A percentile compares a stretch with the other conserved stretches of the same genome.
phyloP scores from a whole-genome alignment of 768 basidiomycete species.

The Suillus cothurnatus region DNA sequence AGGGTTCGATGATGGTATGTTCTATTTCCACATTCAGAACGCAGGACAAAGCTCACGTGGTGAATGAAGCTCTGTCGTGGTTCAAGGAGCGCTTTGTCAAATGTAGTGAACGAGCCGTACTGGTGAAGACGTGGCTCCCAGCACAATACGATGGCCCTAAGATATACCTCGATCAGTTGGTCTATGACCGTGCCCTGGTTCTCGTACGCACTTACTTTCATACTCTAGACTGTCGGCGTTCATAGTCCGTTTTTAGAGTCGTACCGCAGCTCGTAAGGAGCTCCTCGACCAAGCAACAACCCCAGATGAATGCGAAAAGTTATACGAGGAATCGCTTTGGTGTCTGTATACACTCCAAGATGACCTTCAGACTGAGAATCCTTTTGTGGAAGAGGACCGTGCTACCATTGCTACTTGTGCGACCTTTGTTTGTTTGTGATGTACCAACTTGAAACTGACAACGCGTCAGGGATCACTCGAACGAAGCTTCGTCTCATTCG shows the following conservation, averaged over 20 bases:
- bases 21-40: background rate
- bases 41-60: slow-evolving; percentile 13
- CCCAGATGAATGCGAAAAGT: slow-evolving; percentile 85
- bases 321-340: slow-evolving; percentile 96
- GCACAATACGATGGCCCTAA: slow-evolving; percentile 80
- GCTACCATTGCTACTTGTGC: slow-evolving; percentile 76
- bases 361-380: slow-evolving; percentile 81
- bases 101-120: slow-evolving; percentile 87
- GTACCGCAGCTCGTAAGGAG: slow-evolving; percentile 90
- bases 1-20: slow-evolving; percentile 76
- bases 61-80: slow-evolving; percentile 71
- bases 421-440: slow-evolving; percentile 27
- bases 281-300: slow-evolving; percentile 75
- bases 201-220: slow-evolving; percentile 55
- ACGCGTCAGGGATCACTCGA: slow-evolving; percentile 70
- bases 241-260: slow-evolving; percentile 57
- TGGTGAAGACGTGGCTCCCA: slow-evolving; percentile 87
- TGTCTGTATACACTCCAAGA: slow-evolving; percentile 92
- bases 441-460: background rate
- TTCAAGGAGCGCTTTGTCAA: slow-evolving; percentile 94
- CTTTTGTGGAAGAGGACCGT: slow-evolving; percentile 83
- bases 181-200: slow-evolving; percentile 89
- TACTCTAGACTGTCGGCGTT: background rate
- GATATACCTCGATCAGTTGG: slow-evolving; percentile 85
- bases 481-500: slow-evolving; percentile 83